Conservation (phyloP, 257 asterid species). For the Solanum lycopersicoides region DNA sequence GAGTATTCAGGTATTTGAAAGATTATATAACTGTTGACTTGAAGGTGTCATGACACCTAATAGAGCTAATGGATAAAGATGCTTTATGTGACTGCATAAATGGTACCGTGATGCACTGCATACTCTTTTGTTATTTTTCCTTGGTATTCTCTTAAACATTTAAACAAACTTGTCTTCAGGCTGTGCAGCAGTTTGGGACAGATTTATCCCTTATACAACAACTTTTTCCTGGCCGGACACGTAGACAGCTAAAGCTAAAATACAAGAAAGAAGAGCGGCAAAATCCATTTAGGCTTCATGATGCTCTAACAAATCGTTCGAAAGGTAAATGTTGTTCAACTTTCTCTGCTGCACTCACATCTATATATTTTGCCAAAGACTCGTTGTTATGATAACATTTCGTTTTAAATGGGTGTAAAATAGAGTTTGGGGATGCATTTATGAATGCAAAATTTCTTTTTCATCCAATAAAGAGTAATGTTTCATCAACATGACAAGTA, state of each 20-base stretch:
- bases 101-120: neutral
- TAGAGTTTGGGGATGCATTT: neutral
- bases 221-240: conserved; percentile 73
- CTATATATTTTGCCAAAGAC: neutral
- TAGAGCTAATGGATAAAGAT: neutral
- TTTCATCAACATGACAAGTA: neutral
- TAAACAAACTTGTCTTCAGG: conserved; percentile 25
- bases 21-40: neutral
- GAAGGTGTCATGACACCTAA: neutral
- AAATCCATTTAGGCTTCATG: conserved; percentile 66
- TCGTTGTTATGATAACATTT: neutral
- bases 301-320: conserved; percentile 60
- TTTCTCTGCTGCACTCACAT: neutral
- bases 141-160: neutral
- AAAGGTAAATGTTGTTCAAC: conserved; percentile 28
- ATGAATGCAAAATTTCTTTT: neutral
- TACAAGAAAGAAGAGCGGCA: conserved; percentile 78
- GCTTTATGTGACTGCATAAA: neutral
- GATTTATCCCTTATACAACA: conserved; percentile 81
- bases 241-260: conserved; percentile 56
- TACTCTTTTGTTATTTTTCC: neutral
- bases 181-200: conserved; percentile 71
- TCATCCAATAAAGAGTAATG: neutral
- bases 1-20: neutral
- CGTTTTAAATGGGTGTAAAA: neutral